Evolutionary conservation across 768 basidiomycete species (phyloP).

Genomic region (Phaffia tasmanica): DNA sequence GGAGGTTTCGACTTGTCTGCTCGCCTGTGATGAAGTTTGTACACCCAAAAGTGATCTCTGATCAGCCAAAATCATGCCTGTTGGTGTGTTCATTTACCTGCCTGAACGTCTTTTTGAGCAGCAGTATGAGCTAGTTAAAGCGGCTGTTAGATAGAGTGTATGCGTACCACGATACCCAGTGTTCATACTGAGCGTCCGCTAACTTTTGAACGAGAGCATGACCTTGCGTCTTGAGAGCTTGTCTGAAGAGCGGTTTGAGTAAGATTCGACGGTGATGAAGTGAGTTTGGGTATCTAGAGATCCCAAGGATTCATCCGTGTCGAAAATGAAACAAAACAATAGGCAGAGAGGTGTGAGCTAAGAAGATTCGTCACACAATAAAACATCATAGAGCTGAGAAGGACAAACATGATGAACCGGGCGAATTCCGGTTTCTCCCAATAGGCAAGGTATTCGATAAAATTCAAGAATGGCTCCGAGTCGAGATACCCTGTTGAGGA

Average conservation of each 20-base stretch:
- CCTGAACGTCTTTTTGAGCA: no score
- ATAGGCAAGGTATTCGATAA: slow-evolving; percentile 21
- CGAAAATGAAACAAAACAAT: not conserved
- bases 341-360: not conserved
- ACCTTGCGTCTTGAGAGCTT: slow-evolving; percentile 14
- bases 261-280: slow-evolving; percentile 24
- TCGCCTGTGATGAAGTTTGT: not conserved
- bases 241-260: slow-evolving; percentile 12
- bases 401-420: slow-evolving; percentile 19
- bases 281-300: slow-evolving; percentile 20
- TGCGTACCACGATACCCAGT: slow-evolving; percentile 23
- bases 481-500: slow-evolving; percentile 19
- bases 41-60: no score
- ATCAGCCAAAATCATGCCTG: not conserved
- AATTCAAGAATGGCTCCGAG: slow-evolving; percentile 19
- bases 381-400: not conserved
- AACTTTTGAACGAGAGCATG: slow-evolving; percentile 13
- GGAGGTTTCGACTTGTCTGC: slow-evolving; percentile 1
- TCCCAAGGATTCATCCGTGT: not conserved
- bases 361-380: not conserved
- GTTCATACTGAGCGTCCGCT: slow-evolving; percentile 15
- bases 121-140: not conserved
- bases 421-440: slow-evolving; percentile 23
- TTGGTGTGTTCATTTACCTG: no score
- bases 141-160: not conserved